These are phyloP conservation scores for Neurospora africana DNA, from an alignment of 495 filamentous ascomycete species.

Conservation along the genomic window DNA sequence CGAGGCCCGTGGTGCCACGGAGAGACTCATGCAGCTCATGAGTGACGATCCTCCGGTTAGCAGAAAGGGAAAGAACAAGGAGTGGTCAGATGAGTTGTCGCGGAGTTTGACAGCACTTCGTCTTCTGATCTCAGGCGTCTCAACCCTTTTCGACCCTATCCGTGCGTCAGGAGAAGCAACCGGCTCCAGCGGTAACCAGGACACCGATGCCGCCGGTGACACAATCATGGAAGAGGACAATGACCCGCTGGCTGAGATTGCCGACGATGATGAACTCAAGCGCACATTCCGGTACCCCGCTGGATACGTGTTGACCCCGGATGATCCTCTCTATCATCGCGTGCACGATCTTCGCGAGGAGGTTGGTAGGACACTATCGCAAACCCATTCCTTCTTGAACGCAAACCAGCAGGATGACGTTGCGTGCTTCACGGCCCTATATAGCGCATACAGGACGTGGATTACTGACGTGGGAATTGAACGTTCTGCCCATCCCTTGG, in stretches of 20 bases:
- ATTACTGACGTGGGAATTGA: slow-evolving; percentile 97
- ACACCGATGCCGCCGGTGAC: slow-evolving; percentile 33
- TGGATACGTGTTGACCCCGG: slow-evolving; percentile 66
- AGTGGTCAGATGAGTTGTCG: slow-evolving; percentile 95
- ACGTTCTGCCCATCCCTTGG: slow-evolving; percentile 83
- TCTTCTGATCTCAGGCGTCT: slow-evolving; percentile 77
- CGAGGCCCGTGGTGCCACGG: slow-evolving; percentile 49
- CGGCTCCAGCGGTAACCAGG: slow-evolving; percentile 26
- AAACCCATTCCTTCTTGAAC: slow-evolving; percentile 72
- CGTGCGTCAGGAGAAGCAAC: slow-evolving; percentile 44
- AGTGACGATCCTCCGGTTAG: slow-evolving; percentile 75
- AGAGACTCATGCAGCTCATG: slow-evolving; percentile 61
- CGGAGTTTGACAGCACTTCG: slow-evolving; percentile 78
- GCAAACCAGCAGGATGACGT: slow-evolving; percentile 91
- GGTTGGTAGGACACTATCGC: slow-evolving; percentile 69
- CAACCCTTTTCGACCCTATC: slow-evolving; percentile 75
- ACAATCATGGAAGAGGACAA: slow-evolving; percentile 46
- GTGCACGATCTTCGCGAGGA: slow-evolving; percentile 73
- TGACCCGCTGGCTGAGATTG: slow-evolving; percentile 54
- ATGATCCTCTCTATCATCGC: slow-evolving; percentile 50
- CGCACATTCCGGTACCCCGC: slow-evolving; percentile 76
- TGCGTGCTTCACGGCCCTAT: slow-evolving; percentile 83
- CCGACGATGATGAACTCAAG: slow-evolving; percentile 73
- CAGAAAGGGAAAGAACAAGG: slow-evolving; percentile 88
- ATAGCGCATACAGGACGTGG: slow-evolving; percentile 88